These are phyloP conservation scores for Amanita inopinata DNA, from an alignment of 768 basidiomycete species.

Conservation along the genomic window DNA sequence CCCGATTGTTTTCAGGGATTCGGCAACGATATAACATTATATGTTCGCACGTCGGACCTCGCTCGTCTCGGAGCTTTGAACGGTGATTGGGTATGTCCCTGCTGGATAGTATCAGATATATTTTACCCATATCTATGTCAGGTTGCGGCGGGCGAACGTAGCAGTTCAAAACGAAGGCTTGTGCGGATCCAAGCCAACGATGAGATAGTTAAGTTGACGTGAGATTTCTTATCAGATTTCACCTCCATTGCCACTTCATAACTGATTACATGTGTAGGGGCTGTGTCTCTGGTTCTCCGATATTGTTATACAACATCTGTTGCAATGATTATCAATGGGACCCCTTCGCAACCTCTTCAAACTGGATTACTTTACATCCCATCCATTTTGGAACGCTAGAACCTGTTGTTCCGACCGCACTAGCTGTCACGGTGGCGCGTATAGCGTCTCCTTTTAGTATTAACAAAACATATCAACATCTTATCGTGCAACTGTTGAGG, in stretches of 20 bases:
- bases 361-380: conserved; percentile 30
- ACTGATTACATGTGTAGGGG: conserved; percentile 23
- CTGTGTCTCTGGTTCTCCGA: conserved; percentile 32
- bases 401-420: conserved; percentile 60
- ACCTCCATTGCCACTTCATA: conserved; percentile 1
- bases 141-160: background rate
- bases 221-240: conserved; percentile 13
- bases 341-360: conserved; percentile 11
- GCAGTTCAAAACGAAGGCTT: conserved; percentile 30
- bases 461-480: conserved; percentile 50
- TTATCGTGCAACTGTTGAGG: conserved; percentile 55
- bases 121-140: conserved; percentile 10
- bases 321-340: conserved; percentile 14
- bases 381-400: conserved; percentile 52
- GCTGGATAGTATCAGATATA: background rate
- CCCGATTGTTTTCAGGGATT: conserved; percentile 16
- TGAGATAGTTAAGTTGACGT: conserved; percentile 26
- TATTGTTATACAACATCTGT: conserved; percentile 45
- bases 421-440: conserved; percentile 65
- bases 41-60: conserved; percentile 54
- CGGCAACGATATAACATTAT: conserved; percentile 42
- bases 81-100: conserved; percentile 64
- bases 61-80: conserved; percentile 55
- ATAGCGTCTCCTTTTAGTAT: conserved; percentile 67
- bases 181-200: conserved; percentile 51